phyloP scores from a whole-genome alignment of 1,139 yeast genomes.

The Ashbya aceris region DNA sequence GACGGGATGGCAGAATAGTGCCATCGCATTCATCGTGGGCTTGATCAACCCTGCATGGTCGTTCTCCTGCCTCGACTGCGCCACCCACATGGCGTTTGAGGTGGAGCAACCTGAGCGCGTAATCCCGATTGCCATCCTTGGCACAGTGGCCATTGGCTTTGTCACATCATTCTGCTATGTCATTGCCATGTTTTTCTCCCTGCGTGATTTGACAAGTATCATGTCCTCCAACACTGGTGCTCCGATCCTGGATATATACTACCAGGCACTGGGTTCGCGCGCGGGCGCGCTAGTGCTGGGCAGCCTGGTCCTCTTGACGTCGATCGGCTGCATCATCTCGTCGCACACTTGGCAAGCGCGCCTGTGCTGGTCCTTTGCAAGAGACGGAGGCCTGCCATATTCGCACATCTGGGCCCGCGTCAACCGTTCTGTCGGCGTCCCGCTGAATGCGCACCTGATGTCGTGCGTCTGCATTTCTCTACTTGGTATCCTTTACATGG shows the following conservation, averaged over 20 bases:
- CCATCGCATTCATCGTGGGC: conserved; percentile 57
- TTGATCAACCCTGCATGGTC: conserved; percentile 63
- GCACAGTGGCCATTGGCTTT: conserved; percentile 60
- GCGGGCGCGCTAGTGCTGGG: conserved; percentile 56
- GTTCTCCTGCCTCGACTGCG: conserved; percentile 59
- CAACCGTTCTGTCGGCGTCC: conserved; percentile 39
- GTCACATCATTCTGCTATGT: conserved; percentile 50
- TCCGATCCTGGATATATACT: conserved; percentile 53
- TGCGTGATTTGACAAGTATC: conserved; percentile 41
- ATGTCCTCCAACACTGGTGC: conserved; percentile 44
- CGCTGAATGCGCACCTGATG: conserved; percentile 46
- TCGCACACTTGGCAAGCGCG: conserved; percentile 74
- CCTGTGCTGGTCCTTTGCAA: conserved; percentile 67
- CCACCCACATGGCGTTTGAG: conserved; percentile 65
- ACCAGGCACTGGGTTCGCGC: conserved; percentile 47
- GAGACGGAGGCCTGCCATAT: conserved; percentile 52
- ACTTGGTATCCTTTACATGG: conserved; percentile 44
- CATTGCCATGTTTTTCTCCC: conserved; percentile 55
- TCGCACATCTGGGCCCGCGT: conserved; percentile 41
- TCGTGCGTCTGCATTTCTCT: conserved; percentile 40
- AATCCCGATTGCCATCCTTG: conserved; percentile 54
- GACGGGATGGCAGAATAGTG: conserved; percentile 57
- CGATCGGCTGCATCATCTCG: conserved; percentile 61
- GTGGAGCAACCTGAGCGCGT: conserved; percentile 48
- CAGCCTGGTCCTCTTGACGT: conserved; percentile 48